Evolutionary conservation across 306 rosid genomes (phyloP).

Genomic region (Lupinus albus): DNA sequence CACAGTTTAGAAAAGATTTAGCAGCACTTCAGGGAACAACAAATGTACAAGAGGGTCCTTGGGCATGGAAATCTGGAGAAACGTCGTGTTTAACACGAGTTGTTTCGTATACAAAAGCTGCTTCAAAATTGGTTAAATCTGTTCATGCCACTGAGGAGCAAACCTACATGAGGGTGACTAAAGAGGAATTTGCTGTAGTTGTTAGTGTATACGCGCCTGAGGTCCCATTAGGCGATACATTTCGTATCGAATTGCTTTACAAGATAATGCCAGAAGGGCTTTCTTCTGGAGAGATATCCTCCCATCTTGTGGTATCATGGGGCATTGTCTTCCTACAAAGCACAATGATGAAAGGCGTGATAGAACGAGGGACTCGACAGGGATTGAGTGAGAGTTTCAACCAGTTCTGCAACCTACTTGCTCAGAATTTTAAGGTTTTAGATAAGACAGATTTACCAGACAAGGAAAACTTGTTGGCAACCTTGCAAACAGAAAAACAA

Average conservation of each 20-base stretch:
- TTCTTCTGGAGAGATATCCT: constrained; percentile 59
- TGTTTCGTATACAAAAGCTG: constrained; percentile 65
- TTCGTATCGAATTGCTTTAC: constrained; percentile 75
- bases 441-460: constrained; percentile 47
- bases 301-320: constrained; percentile 77
- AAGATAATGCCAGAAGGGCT: constrained; percentile 67
- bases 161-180: constrained; percentile 62
- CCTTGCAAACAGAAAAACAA: constrained; percentile 53
- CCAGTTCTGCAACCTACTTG: constrained; percentile 55
- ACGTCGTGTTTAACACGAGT: constrained; percentile 56
- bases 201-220: constrained; percentile 73
- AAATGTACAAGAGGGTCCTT: constrained; percentile 68
- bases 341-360: constrained; percentile 83
- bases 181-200: constrained; percentile 61
- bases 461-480: constrained; percentile 59
- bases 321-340: constrained; percentile 64
- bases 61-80: constrained; percentile 74
- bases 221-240: constrained; percentile 79
- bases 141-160: constrained; percentile 80
- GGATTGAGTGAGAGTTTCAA: constrained; percentile 77
- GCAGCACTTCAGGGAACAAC: constrained; percentile 66
- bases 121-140: constrained; percentile 69
- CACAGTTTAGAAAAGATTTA: constrained; percentile 69
- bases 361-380: constrained; percentile 70
- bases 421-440: constrained; percentile 52